A percentile compares a stretch with the other conserved stretches of the same genome.
Evolutionary conservation across 2,329 filamentous ascomycete species (phyloP).

Genomic region (Aspergillus fumigatiaffinis): DNA sequence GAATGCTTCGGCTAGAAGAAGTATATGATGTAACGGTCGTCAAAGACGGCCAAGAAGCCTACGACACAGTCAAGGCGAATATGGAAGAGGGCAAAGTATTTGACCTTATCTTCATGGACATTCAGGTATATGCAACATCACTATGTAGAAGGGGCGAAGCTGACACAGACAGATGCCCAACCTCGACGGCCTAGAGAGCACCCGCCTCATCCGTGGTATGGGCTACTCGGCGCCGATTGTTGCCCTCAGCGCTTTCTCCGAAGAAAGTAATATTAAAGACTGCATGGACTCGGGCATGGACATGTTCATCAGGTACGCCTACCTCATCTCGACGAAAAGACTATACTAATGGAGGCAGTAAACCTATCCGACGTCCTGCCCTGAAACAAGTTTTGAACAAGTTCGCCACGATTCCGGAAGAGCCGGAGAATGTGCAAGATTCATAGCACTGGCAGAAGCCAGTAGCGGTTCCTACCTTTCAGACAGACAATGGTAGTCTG

Average conservation of each 20-base stretch:
- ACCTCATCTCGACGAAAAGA: neutral
- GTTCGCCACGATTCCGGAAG: constrained; percentile 74
- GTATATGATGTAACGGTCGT: constrained; percentile 76
- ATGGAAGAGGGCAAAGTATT: constrained; percentile 72
- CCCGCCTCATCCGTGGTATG: constrained; percentile 76
- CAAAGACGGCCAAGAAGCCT: constrained; percentile 80
- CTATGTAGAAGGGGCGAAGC: neutral
- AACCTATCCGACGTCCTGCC: constrained; percentile 74
- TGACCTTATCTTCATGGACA: constrained; percentile 93
- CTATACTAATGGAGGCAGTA: constrained; percentile 26
- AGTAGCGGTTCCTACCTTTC: neutral
- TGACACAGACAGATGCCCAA: constrained; percentile 68
- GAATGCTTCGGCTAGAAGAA: constrained; percentile 53
- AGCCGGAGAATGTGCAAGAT: constrained; percentile 33
- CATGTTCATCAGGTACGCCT: constrained; percentile 63
- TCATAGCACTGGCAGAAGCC: neutral
- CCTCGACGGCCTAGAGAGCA: constrained; percentile 82
- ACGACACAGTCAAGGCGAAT: constrained; percentile 76
- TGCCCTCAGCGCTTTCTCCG: constrained; percentile 82
- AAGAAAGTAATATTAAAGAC: constrained; percentile 83
- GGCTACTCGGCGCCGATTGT: constrained; percentile 87
- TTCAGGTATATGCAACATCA: constrained; percentile 43
- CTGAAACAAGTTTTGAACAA: constrained; percentile 80
- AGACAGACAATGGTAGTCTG: neutral
- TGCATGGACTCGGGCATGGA: constrained; percentile 90